These are phyloP conservation scores for Syncephalastrum monosporum DNA, from an alignment of 371 early-diverging fungal genomes.

Conservation along the genomic window DNA sequence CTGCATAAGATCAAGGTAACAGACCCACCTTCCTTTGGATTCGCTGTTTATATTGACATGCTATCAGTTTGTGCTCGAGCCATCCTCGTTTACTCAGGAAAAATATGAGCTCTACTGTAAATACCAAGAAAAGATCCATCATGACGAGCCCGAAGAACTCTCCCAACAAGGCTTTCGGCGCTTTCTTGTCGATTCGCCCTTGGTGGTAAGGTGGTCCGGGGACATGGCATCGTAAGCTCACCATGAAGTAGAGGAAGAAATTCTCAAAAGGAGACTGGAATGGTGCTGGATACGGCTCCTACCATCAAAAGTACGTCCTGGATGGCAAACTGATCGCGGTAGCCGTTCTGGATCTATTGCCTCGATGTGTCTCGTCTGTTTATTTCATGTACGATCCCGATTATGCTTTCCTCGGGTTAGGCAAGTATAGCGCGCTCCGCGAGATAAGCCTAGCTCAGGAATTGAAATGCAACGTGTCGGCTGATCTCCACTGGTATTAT, in stretches of 20 bases:
- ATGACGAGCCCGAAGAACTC: conserved; percentile 62
- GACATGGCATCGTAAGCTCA: too few species aligned
- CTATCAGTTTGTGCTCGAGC: conserved; percentile 55
- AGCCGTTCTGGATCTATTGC: conserved; percentile 91
- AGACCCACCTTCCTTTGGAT: too few species aligned
- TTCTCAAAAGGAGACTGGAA: too few species aligned
- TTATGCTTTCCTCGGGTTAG: conserved; percentile 69
- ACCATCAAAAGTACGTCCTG: conserved; percentile 86
- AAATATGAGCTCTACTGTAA: conserved; percentile 73
- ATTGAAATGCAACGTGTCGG: conserved; percentile 18
- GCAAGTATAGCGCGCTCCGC: conserved; percentile 83
- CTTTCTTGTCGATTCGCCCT: conserved; percentile 80
- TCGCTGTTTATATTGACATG: too few species aligned
- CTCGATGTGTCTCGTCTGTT: conserved; percentile 86
- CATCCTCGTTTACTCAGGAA: conserved; percentile 67
- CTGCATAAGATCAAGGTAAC: too few species aligned
- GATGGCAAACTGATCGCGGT: conserved; percentile 80
- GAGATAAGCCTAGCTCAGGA: conserved; percentile 68
- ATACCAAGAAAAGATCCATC: conserved; percentile 82
- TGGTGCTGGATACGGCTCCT: conserved; percentile 66
- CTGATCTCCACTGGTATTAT: conserved; percentile 74
- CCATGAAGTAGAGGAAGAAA: too few species aligned
- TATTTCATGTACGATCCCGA: conserved; percentile 94
- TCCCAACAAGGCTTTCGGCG: conserved; percentile 51
- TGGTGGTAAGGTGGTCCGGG: conserved; percentile 43